Percentiles rank a stretch among this genome's conserved stretches.
Evolutionary conservation across 768 basidiomycete genomes (phyloP).

Genomic region (Polyporus arcularius): DNA sequence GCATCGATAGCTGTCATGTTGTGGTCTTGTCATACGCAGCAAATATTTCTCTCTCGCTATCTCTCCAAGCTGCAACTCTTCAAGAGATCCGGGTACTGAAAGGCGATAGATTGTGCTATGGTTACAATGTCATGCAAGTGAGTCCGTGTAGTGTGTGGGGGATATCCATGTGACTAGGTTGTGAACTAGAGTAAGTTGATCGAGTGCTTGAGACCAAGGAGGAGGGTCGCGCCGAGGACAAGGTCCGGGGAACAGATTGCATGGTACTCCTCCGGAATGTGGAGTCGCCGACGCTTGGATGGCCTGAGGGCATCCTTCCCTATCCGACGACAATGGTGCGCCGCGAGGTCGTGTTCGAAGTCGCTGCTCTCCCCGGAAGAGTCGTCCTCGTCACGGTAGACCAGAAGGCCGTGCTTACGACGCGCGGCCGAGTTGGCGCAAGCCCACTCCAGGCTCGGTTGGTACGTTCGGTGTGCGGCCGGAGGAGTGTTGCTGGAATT

Average conservation of each 20-base stretch:
- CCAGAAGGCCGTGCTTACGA: slow-evolving; percentile 24
- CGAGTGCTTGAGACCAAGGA: slow-evolving; percentile 31
- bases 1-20: neutral
- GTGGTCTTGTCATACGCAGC: neutral
- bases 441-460: slow-evolving; percentile 46
- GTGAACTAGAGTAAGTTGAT: no score
- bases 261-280: slow-evolving; percentile 24
- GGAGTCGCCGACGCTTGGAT: neutral
- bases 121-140: no score
- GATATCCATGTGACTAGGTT: no score
- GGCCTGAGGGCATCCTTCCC: neutral
- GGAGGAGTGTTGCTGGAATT: neutral
- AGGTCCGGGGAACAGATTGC: slow-evolving; percentile 29
- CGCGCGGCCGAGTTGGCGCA: slow-evolving; percentile 44
- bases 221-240: slow-evolving; percentile 31
- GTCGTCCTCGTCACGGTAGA: slow-evolving; percentile 22
- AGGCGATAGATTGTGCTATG: no score
- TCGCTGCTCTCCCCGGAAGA: slow-evolving; percentile 16
- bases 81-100: no score
- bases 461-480: neutral
- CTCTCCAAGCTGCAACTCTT: no score
- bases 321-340: neutral
- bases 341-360: neutral
- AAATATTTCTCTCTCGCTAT: neutral
- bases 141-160: no score